Conservation (phyloP, 2,329 filamentous ascomycete genomes). For the Knufia petricola region DNA sequence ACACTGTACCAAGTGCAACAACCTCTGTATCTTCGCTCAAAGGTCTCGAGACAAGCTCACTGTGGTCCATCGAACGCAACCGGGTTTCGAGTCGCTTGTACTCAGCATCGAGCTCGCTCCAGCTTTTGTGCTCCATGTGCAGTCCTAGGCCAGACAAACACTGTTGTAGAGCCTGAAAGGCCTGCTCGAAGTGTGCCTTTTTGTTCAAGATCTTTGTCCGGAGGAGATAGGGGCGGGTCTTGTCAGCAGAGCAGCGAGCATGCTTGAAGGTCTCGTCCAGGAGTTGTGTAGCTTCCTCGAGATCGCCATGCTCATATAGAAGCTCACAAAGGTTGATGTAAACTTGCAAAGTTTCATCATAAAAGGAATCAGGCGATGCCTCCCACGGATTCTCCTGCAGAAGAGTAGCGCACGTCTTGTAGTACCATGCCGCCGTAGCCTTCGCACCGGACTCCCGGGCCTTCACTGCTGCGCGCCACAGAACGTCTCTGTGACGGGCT, state of each 20-base stretch:
- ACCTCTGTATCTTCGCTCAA: slow-evolving; percentile 34
- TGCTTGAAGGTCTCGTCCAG: slow-evolving; percentile 60
- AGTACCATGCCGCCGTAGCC: slow-evolving; percentile 73
- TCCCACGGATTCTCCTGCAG: slow-evolving; percentile 74
- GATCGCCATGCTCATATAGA: slow-evolving; percentile 67
- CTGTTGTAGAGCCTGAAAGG: slow-evolving; percentile 60
- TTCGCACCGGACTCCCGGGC: slow-evolving; percentile 75
- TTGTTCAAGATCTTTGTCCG: slow-evolving; percentile 70
- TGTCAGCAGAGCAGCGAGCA: slow-evolving; percentile 64
- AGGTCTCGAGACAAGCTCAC: slow-evolving; percentile 30
- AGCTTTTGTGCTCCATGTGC: slow-evolving; percentile 55
- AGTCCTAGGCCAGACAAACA: slow-evolving; percentile 63
- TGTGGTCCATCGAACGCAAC: slow-evolving; percentile 49
- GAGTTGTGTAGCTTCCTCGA: slow-evolving; percentile 56
- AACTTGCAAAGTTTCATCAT: slow-evolving; percentile 74
- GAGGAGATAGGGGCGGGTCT: slow-evolving; percentile 73
- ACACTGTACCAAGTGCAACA: slow-evolving; percentile 43
- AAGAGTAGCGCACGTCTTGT: slow-evolving; percentile 64
- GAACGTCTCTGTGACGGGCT: slow-evolving; percentile 59
- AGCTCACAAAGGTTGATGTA: slow-evolving; percentile 74
- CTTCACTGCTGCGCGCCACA: slow-evolving; percentile 68
- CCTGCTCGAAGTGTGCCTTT: slow-evolving; percentile 58
- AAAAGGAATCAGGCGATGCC: slow-evolving; percentile 60
- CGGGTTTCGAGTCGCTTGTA: slow-evolving; percentile 56
- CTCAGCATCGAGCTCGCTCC: slow-evolving; percentile 65